These are phyloP conservation scores for Amoebophrya sp. DNA, from an alignment of 169 alveolate species.

Conservation along the genomic window DNA sequence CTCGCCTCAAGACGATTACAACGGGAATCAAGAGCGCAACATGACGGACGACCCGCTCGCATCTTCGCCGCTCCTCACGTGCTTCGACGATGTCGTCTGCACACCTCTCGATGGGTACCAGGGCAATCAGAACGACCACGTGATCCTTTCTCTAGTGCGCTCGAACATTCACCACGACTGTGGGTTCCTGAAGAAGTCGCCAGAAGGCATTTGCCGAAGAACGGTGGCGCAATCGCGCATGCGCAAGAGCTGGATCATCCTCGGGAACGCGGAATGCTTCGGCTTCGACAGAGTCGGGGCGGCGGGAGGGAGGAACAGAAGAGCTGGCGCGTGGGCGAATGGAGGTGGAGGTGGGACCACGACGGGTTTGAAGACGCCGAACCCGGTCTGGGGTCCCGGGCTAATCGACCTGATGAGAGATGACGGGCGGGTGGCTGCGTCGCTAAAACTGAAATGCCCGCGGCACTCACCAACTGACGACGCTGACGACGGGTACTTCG, in stretches of 20 bases:
- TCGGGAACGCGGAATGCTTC: not conserved
- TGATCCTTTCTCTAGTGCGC: not conserved
- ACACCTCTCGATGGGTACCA: not conserved
- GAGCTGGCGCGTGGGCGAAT: not conserved
- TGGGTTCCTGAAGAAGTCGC: not conserved
- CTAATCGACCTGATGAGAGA: not conserved
- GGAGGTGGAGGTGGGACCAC: not conserved
- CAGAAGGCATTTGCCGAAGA: not conserved
- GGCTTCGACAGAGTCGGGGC: no score
- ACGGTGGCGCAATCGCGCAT: not conserved
- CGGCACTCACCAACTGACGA: no score
- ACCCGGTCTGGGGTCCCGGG: not conserved
- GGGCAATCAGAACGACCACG: not conserved
- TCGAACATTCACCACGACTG: not conserved
- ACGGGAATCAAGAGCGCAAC: no score
- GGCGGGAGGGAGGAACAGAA: no score
- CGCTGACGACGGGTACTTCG: no score
- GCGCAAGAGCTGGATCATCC: not conserved
- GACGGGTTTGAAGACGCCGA: no score
- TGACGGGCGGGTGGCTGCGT: no score
- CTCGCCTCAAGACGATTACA: no score
- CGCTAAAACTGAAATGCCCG: no score
- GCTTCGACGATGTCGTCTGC: not conserved
- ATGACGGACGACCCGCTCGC: no score
- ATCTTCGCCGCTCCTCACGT: no score